Percentiles rank a stretch among this genome's conserved stretches.
These are phyloP conservation scores for Corylus heterophylla DNA, from an alignment of 306 rosid species.

Conservation along the genomic window DNA sequence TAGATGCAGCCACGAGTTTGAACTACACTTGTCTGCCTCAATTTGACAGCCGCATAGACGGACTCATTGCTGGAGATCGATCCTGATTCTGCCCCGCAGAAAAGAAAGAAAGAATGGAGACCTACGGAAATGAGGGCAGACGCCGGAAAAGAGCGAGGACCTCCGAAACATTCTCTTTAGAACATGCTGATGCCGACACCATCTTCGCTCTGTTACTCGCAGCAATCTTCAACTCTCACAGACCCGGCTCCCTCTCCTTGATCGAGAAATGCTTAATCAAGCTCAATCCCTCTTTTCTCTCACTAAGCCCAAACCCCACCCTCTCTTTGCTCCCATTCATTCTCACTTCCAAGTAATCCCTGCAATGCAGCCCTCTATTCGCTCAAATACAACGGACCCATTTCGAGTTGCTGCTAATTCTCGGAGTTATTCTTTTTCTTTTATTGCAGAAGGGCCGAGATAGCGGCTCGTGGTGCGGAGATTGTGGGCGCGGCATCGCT, in stretches of 20 bases:
- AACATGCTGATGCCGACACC: not conserved
- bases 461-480: conserved; percentile 38
- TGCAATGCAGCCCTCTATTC: not conserved
- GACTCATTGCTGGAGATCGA: too few relatives aligned
- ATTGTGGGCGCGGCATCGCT: conserved; percentile 62
- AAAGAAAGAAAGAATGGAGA: not conserved
- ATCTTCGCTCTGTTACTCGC: conserved; percentile 53
- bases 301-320: conserved; percentile 32
- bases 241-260: conserved; percentile 35
- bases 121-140: not conserved
- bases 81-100: not conserved
- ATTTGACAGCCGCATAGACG: too few relatives aligned
- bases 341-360: conserved; percentile 40
- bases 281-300: conserved; percentile 42
- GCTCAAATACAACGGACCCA: not conserved
- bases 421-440: not conserved
- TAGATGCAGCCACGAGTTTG: too few relatives aligned
- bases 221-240: conserved; percentile 35
- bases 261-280: conserved; percentile 50
- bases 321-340: conserved; percentile 68
- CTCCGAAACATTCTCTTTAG: not conserved
- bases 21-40: too few relatives aligned
- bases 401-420: not conserved
- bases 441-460: conserved; percentile 30
- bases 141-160: not conserved